A percentile compares a stretch with the other conserved stretches of the same genome.
Evolutionary conservation across 2,329 filamentous ascomycete species (phyloP).

Genomic region (Trichoderma sp.): DNA sequence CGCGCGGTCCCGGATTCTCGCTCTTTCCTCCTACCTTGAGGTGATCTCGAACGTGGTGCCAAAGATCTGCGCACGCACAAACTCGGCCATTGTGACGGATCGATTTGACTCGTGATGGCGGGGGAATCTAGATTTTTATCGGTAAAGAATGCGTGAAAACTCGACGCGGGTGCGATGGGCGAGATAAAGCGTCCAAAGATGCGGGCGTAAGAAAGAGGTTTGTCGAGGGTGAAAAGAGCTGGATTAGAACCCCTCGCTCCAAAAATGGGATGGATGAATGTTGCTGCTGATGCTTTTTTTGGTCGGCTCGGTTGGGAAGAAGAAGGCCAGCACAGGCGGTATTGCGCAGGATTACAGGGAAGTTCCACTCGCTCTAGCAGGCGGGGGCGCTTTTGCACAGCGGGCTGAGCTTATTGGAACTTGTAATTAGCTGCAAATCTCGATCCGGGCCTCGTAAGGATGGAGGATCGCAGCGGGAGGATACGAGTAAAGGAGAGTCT

Average conservation of each 20-base stretch:
- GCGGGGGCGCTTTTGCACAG: conserved; percentile 1
- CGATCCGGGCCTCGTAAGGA: background rate
- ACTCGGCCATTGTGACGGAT: conserved; percentile 82
- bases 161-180: background rate
- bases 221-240: background rate
- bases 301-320: conserved; percentile 7
- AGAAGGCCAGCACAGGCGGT: background rate
- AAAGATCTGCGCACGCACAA: conserved; percentile 98
- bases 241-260: background rate
- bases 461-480: background rate
- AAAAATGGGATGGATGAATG: background rate
- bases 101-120: conserved; percentile 1
- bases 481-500: too few species aligned
- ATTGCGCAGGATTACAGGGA: conserved; percentile 4
- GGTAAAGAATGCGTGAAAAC: background rate
- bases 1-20: background rate
- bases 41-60: conserved; percentile 99
- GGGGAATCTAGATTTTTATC: background rate
- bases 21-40: conserved; percentile 65
- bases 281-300: conserved; percentile 11
- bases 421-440: conserved; percentile 8
- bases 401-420: conserved; percentile 1
- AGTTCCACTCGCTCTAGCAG: conserved; percentile 13
- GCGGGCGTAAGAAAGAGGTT: background rate
- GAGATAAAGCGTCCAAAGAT: background rate